Evolutionary conservation across 495 filamentous ascomycete species (phyloP).

Genomic region (Penicillium roqueforti): DNA sequence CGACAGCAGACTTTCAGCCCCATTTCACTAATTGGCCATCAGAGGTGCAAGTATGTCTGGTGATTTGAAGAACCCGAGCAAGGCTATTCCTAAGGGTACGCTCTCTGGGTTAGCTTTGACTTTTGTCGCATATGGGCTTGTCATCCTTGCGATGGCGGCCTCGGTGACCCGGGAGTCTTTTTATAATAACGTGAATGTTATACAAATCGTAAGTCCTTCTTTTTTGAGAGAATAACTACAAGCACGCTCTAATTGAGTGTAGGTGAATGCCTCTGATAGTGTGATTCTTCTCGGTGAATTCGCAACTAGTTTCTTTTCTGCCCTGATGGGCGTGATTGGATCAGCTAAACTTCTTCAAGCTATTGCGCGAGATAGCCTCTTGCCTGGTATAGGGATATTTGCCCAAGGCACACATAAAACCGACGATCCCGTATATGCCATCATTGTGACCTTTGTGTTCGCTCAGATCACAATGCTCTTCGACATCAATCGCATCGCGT

Average conservation of each 20-base stretch:
- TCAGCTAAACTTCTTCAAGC: slow-evolving; percentile 86
- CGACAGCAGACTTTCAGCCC: background rate
- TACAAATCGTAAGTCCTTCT: slow-evolving; percentile 60
- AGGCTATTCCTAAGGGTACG: slow-evolving; percentile 77
- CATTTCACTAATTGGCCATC: slow-evolving; percentile 19
- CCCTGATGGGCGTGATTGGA: slow-evolving; percentile 82
- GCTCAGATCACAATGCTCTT: slow-evolving; percentile 79
- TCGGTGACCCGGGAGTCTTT: slow-evolving; percentile 72
- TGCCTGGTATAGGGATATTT: slow-evolving; percentile 73
- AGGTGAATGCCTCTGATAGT: slow-evolving; percentile 66
- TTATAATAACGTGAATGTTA: slow-evolving; percentile 70
- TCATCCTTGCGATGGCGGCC: slow-evolving; percentile 77
- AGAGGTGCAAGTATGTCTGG: slow-evolving; percentile 89
- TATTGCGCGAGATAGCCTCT: slow-evolving; percentile 71
- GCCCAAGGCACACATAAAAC: slow-evolving; percentile 67
- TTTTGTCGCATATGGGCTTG: slow-evolving; percentile 68
- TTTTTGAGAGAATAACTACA: background rate
- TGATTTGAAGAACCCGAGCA: slow-evolving; percentile 77
- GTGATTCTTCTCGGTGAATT: slow-evolving; percentile 78
- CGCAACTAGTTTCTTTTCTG: slow-evolving; percentile 78
- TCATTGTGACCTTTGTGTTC: slow-evolving; percentile 70
- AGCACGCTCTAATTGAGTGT: slow-evolving; percentile 10
- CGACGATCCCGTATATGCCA: slow-evolving; percentile 75
- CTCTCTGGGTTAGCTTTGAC: slow-evolving; percentile 72
- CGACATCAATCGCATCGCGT: slow-evolving; percentile 84